Conservation (phyloP, 2,329 filamentous ascomycete species). For the Penicillium freii region DNA sequence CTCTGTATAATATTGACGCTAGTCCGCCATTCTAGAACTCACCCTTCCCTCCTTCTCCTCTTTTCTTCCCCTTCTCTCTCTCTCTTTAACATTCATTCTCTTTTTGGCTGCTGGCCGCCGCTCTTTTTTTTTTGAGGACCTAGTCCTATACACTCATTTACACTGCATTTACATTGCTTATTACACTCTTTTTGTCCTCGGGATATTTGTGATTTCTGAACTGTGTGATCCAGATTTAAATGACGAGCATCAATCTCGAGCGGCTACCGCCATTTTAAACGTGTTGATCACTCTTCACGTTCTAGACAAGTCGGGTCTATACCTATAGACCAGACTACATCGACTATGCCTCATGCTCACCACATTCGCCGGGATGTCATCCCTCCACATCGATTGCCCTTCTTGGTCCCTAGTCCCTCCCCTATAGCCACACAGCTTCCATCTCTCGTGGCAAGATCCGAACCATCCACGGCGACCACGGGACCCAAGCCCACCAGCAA, state of each 20-base stretch:
- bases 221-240: conserved; percentile 4
- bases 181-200: background rate
- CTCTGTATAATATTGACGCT: conserved; percentile 12
- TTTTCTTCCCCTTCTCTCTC: conserved; percentile 17
- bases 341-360: conserved; percentile 24
- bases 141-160: conserved; percentile 11
- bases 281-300: conserved; percentile 12
- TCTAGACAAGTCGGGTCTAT: background rate
- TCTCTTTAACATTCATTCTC: conserved; percentile 19
- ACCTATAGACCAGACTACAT: conserved; percentile 1
- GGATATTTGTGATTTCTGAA: background rate
- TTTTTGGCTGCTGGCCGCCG: conserved; percentile 27
- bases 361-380: conserved; percentile 28
- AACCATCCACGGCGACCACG: conserved; percentile 20
- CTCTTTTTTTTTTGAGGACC: conserved; percentile 25
- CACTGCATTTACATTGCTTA: background rate
- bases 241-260: conserved; percentile 8
- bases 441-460: conserved; percentile 31
- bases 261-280: conserved; percentile 2
- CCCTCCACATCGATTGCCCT: conserved; percentile 26
- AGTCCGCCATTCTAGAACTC: conserved; percentile 20
- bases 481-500: conserved; percentile 58
- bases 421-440: conserved; percentile 18
- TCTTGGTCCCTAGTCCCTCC: conserved; percentile 17
- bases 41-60: conserved; percentile 21